Conservation (phyloP, 345 rosid species). For the Salix purpurea region DNA sequence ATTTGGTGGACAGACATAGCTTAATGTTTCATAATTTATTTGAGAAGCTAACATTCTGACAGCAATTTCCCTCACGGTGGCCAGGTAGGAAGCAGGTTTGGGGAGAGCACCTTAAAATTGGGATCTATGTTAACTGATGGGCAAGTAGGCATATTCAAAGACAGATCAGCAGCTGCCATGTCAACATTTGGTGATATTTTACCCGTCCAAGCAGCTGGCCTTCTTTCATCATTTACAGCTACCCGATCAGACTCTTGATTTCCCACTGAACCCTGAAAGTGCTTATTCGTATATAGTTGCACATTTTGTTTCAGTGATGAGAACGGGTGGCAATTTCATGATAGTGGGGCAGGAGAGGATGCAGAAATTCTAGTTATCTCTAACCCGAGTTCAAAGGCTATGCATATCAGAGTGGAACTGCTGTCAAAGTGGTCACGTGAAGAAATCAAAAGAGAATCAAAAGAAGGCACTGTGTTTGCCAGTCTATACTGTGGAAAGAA, state of each 20-base stretch:
- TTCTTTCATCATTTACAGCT: slow-evolving; percentile 91
- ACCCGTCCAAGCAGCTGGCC: slow-evolving; percentile 92
- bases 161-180: slow-evolving; percentile 93
- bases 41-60: not conserved
- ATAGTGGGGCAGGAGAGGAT: not conserved
- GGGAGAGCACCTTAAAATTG: slow-evolving; percentile 90
- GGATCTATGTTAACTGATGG: slow-evolving; percentile 93
- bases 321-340: not conserved
- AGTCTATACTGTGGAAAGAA: not conserved
- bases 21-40: slow-evolving; percentile 2
- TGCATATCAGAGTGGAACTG: not conserved
- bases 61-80: slow-evolving; percentile 8
- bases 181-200: slow-evolving; percentile 94
- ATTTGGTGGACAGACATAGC: not conserved
- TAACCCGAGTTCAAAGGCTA: not conserved
- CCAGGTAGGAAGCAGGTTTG: slow-evolving; percentile 95
- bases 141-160: slow-evolving; percentile 96
- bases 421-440: not conserved
- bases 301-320: not conserved
- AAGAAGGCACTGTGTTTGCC: not conserved
- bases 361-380: not conserved
- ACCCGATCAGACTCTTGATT: slow-evolving; percentile 39
- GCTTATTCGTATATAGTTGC: not conserved
- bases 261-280: not conserved
- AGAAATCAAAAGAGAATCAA: not conserved